Evolutionary conservation across 768 basidiomycete genomes (phyloP).

Genomic region (Lyophyllum semitale): DNA sequence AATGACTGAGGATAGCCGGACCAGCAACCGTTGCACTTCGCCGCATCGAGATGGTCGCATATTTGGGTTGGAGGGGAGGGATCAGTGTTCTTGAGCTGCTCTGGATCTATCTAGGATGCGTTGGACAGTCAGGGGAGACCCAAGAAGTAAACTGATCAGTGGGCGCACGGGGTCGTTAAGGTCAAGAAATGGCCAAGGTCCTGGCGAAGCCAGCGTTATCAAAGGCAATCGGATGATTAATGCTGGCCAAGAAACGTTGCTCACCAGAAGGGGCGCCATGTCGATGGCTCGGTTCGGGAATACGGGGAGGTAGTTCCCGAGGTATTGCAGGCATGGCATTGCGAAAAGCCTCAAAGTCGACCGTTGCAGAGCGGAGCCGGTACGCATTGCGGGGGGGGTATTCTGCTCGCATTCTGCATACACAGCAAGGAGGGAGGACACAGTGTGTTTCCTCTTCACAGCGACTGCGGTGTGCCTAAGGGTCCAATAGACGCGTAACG

Average conservation of each 20-base stretch:
- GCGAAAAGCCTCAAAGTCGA: conserved; percentile 8
- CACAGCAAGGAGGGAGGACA: too few relatives aligned
- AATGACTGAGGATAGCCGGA: conserved; percentile 50
- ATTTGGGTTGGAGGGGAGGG: conserved; percentile 9
- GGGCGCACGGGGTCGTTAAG: conserved; percentile 28
- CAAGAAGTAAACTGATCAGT: neutral
- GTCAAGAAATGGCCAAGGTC: conserved; percentile 41
- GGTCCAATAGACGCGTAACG: too few relatives aligned
- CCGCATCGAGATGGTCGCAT: conserved; percentile 24
- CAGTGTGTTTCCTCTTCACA: too few relatives aligned
- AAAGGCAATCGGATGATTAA: neutral
- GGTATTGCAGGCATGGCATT: conserved; percentile 9
- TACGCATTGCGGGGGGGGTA: neutral
- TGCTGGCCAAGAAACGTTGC: conserved; percentile 19
- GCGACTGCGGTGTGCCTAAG: too few relatives aligned
- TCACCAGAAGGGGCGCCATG: conserved; percentile 44
- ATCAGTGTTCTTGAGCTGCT: conserved; percentile 21
- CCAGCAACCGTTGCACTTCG: conserved; percentile 29
- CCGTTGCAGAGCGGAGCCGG: conserved; percentile 7
- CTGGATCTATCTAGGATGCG: conserved; percentile 29
- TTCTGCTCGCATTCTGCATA: neutral
- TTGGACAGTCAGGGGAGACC: too few relatives aligned
- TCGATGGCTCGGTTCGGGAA: conserved; percentile 34
- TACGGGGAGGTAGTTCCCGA: conserved; percentile 22
- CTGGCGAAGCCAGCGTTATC: conserved; percentile 15